These are phyloP conservation scores for Liquidambar formosana DNA, from an alignment of 164 flowering plant genomes.

Conservation along the genomic window DNA sequence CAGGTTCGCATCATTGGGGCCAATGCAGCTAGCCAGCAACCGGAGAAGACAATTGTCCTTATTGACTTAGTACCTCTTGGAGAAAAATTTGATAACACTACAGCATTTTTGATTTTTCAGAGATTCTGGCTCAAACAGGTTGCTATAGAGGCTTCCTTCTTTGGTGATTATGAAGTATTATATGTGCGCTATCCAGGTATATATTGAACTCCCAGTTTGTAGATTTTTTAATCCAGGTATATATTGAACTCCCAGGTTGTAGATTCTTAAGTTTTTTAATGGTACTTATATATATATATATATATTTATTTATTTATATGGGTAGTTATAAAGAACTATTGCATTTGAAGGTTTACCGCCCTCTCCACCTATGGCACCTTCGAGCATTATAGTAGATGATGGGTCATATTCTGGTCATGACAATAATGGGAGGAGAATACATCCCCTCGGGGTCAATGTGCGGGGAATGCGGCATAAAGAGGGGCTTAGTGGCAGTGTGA, in stretches of 20 bases:
- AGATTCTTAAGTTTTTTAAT: too few species aligned
- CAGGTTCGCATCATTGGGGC: conserved; percentile 81
- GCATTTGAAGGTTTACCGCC: conserved; percentile 59
- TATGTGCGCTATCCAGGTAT: conserved; percentile 76
- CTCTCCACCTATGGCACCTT: conserved; percentile 58
- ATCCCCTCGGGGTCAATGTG: conserved; percentile 88
- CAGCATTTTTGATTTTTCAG: conserved; percentile 53
- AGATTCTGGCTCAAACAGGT: conserved; percentile 71
- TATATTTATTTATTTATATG: neutral
- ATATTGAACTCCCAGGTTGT: too few species aligned
- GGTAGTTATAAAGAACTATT: conserved; percentile 1
- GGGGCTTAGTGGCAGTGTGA: conserved; percentile 48
- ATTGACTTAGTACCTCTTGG: conserved; percentile 72
- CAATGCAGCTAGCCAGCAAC: conserved; percentile 63
- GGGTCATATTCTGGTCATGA: conserved; percentile 50
- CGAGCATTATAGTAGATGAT: conserved; percentile 42
- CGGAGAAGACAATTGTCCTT: conserved; percentile 62
- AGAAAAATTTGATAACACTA: conserved; percentile 56
- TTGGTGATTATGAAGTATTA: conserved; percentile 72
- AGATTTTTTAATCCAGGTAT: too few species aligned
- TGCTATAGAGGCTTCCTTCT: conserved; percentile 39
- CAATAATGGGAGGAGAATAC: conserved; percentile 44
- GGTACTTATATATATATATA: too few species aligned
- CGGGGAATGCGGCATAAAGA: conserved; percentile 32
- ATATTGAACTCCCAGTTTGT: neutral